Percentiles rank a stretch among this genome's conserved stretches.
phyloP scores from a whole-genome alignment of 306 rosid species.

The Carpinus viminea region DNA sequence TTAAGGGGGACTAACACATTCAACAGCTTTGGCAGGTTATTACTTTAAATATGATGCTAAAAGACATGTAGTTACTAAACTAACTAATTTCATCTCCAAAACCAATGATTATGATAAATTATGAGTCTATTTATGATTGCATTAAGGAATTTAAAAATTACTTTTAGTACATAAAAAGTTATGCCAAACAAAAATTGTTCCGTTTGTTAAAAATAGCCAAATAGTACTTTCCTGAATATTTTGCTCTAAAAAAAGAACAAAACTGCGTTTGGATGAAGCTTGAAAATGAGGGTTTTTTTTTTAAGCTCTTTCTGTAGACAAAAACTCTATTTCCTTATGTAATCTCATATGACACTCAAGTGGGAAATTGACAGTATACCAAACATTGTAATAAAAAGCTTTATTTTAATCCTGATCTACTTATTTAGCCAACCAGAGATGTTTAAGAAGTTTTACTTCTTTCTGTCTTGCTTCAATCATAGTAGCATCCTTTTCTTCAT shows the following conservation, averaged over 20 bases:
- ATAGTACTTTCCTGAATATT: too few species aligned
- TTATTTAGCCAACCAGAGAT: not conserved
- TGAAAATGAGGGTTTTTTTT: too few species aligned
- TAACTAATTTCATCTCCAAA: not conserved
- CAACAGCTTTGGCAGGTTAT: not conserved
- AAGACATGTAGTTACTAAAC: not conserved
- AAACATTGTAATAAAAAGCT: not conserved
- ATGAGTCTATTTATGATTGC: too few species aligned
- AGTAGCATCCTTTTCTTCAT: conserved; percentile 84
- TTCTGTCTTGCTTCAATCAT: conserved; percentile 77
- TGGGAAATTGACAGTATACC: not conserved
- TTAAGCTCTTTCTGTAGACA: too few species aligned
- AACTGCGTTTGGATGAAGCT: too few species aligned
- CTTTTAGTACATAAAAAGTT: too few species aligned
- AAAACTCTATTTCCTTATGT: too few species aligned
- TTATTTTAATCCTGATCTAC: not conserved
- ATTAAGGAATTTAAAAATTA: too few species aligned
- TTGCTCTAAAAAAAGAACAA: too few species aligned
- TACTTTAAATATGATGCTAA: not conserved
- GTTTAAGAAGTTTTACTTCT: conserved; percentile 57
- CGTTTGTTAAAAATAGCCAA: too few species aligned
- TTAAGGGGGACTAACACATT: not conserved
- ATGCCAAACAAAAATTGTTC: too few species aligned
- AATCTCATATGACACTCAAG: not conserved
- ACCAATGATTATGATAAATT: not conserved